A percentile compares a stretch with the other conserved stretches of the same genome.
Conservation (phyloP, 1,284 basidiomycete species). For the Marasmius tenuissimus region DNA sequence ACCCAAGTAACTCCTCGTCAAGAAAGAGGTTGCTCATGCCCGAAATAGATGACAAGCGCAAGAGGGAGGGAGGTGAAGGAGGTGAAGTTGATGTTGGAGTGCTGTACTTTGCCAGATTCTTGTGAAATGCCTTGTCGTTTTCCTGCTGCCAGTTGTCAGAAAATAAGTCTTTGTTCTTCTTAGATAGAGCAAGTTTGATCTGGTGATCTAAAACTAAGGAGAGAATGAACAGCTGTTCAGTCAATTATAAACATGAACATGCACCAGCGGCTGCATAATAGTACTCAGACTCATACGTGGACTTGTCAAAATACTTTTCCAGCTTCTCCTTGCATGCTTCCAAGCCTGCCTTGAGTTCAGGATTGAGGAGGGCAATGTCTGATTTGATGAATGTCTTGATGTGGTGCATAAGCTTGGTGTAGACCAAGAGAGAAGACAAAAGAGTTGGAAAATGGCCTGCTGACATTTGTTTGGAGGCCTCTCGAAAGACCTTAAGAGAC, state of each 20-base stretch:
- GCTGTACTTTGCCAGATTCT: background rate
- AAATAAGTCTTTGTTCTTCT: background rate
- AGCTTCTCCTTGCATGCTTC: conserved; percentile 1
- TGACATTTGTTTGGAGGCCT: background rate
- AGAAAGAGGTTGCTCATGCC: background rate
- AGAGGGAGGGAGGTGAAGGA: background rate
- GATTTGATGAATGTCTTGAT: background rate
- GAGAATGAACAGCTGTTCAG: background rate
- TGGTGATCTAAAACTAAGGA: background rate
- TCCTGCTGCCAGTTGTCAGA: background rate
- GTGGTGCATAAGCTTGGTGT: background rate
- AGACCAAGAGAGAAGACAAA: background rate
- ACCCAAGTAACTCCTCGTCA: background rate
- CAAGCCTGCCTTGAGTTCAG: background rate
- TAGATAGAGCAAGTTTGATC: background rate
- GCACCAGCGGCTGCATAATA: conserved; percentile 2
- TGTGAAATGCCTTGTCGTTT: background rate
- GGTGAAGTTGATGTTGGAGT: background rate
- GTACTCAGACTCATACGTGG: conserved; percentile 2
- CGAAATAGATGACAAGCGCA: background rate
- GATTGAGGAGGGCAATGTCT: background rate
- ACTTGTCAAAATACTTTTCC: conserved; percentile 7
- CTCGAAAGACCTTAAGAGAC: no score
- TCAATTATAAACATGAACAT: background rate
- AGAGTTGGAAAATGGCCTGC: background rate